phyloP scores from a whole-genome alignment of 2,329 filamentous ascomycete genomes.

The Lasiodiplodia hormozganensis region DNA sequence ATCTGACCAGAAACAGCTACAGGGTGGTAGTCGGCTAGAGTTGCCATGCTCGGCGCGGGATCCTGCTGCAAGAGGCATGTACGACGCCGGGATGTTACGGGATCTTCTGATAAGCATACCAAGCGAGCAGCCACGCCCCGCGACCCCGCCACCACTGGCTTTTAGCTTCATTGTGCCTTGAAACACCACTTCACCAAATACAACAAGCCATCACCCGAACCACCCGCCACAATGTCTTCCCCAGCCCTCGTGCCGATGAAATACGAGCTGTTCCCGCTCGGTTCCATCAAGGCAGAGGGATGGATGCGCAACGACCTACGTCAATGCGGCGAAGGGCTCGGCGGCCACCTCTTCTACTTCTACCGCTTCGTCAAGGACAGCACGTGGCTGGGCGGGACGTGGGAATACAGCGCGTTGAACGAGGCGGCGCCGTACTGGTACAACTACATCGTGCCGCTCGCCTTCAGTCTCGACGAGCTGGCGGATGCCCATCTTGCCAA shows the following conservation, averaged over 20 bases:
- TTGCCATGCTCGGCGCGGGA: background rate
- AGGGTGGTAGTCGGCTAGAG: background rate
- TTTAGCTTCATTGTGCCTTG: background rate
- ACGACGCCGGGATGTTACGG: background rate
- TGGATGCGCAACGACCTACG: slow-evolving; percentile 61
- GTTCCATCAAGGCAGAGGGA: slow-evolving; percentile 49
- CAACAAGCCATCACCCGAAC: background rate
- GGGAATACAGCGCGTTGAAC: slow-evolving; percentile 61
- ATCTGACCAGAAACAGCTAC: background rate
- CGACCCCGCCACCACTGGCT: background rate
- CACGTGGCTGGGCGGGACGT: slow-evolving; percentile 58
- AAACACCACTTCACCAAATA: too few species aligned
- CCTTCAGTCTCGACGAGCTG: slow-evolving; percentile 57
- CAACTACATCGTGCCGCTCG: slow-evolving; percentile 64
- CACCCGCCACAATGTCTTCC: background rate
- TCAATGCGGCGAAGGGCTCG: slow-evolving; percentile 58
- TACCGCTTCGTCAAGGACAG: slow-evolving; percentile 61
- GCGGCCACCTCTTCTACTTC: slow-evolving; percentile 62
- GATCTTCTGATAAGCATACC: background rate
- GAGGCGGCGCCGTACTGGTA: slow-evolving; percentile 67
- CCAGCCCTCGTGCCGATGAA: slow-evolving; percentile 41
- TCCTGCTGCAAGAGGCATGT: background rate
- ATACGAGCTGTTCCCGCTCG: slow-evolving; percentile 48
- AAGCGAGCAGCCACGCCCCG: background rate
- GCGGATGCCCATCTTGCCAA: slow-evolving; percentile 31